Evolutionary conservation across 176 grass and related monocot genomes (phyloP).

Genomic region (Oryza nivara): DNA sequence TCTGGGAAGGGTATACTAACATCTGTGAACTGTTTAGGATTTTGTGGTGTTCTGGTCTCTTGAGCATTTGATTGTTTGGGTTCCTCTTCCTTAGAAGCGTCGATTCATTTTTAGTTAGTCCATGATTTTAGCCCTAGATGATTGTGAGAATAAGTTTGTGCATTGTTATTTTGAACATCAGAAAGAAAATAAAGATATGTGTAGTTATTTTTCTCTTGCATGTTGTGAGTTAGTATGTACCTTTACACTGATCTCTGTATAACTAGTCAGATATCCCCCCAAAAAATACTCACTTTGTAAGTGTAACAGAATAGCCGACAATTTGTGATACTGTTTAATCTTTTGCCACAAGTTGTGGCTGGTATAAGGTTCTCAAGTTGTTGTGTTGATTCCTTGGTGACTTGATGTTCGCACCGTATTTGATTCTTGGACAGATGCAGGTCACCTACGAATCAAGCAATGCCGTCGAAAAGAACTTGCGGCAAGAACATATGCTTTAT

Average conservation of each 20-base stretch:
- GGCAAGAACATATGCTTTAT: conserved; percentile 18
- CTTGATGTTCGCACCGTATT: background rate
- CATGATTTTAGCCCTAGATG: conserved; percentile 40
- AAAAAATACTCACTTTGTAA: too few relatives aligned
- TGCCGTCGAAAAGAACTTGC: background rate
- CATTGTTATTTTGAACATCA: conserved; percentile 49
- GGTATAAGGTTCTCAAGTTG: background rate
- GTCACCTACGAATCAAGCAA: background rate
- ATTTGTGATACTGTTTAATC: background rate
- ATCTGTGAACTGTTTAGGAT: conserved; percentile 47
- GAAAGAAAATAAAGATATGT: conserved; percentile 50
- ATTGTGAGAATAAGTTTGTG: conserved; percentile 48
- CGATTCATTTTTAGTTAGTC: conserved; percentile 53
- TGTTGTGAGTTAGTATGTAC: background rate
- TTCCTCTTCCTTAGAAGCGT: conserved; percentile 37
- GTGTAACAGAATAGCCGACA: background rate
- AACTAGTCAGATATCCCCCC: background rate
- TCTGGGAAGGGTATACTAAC: conserved; percentile 50
- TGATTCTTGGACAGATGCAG: background rate
- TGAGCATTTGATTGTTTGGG: conserved; percentile 48
- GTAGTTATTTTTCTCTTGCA: conserved; percentile 32
- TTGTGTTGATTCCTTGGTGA: background rate
- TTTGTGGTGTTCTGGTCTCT: conserved; percentile 45
- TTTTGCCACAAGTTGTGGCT: background rate
- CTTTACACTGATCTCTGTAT: background rate